These are phyloP conservation scores for Bryoerythrophyllum caledonicum DNA, from an alignment of 225 moss, liverwort and hornwort genomes.

Conservation along the genomic window DNA sequence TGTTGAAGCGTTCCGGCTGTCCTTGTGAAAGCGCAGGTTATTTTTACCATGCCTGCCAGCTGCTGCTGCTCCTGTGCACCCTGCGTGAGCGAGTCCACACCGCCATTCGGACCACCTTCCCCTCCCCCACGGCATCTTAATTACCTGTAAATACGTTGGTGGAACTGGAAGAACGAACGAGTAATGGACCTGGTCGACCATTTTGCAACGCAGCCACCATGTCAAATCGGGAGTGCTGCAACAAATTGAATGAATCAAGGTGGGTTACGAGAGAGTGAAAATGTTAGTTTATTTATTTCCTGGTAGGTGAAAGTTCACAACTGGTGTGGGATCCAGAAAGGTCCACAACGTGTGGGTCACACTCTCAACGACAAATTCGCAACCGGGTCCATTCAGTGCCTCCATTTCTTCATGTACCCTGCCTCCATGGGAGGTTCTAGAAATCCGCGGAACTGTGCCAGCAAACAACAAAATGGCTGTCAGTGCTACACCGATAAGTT, in stretches of 20 bases:
- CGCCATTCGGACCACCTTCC: not conserved
- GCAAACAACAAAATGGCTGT: constrained; percentile 13
- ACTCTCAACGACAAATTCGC: constrained; percentile 12
- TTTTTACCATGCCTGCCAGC: constrained; percentile 7
- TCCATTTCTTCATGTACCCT: constrained; percentile 87
- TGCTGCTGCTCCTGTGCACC: not conserved
- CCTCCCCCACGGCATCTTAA: not conserved
- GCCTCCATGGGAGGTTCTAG: constrained; percentile 93
- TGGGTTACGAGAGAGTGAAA: not conserved
- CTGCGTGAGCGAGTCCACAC: not conserved
- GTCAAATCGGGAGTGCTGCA: not conserved
- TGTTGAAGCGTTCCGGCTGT: not conserved
- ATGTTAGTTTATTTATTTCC: not conserved
- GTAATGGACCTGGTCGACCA: not conserved
- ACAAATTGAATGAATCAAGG: not conserved
- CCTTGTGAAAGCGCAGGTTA: not conserved
- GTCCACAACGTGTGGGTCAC: constrained; percentile 1
- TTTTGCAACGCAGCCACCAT: constrained; percentile 12
- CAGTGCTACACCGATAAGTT: not conserved
- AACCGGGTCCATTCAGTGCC: constrained; percentile 45
- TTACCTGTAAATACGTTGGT: not conserved
- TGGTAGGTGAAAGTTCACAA: not conserved
- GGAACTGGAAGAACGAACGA: not conserved
- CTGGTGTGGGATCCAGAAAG: constrained; percentile 3
- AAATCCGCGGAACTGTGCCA: constrained; percentile 84